Evolutionary conservation across 345 rosid species (phyloP).

Genomic region (Eucalyptus globulus): DNA sequence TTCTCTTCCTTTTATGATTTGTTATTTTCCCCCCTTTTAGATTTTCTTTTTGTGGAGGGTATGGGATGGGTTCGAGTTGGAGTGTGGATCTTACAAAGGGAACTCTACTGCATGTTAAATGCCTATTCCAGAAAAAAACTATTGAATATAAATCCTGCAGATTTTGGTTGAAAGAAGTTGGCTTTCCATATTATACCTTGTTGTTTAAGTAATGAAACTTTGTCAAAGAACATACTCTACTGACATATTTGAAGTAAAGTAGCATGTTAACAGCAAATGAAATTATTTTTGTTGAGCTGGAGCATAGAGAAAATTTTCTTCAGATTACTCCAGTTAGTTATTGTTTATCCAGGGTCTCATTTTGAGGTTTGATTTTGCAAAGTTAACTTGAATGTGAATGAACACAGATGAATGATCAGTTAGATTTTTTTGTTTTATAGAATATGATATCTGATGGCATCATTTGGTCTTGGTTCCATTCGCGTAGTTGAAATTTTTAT

Average conservation of each 20-base stretch:
- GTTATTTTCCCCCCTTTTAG: background rate
- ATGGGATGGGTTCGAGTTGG: background rate
- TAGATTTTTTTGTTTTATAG: background rate
- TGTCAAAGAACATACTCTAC: background rate
- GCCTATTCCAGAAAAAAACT: background rate
- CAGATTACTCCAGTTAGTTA: background rate
- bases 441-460: background rate
- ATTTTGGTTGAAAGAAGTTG: background rate
- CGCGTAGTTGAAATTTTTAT: background rate
- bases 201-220: background rate
- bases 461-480: background rate
- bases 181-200: background rate
- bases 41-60: background rate
- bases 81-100: background rate
- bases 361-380: background rate
- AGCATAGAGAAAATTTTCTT: background rate
- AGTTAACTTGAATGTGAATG: background rate
- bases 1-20: background rate
- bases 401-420: background rate
- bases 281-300: background rate
- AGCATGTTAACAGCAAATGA: background rate
- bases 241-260: background rate
- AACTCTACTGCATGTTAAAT: background rate
- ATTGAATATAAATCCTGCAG: background rate
- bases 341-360: background rate